These are phyloP conservation scores for Colletotrichum graminicola DNA, from an alignment of 2,329 filamentous ascomycete genomes.

Conservation along the genomic window DNA sequence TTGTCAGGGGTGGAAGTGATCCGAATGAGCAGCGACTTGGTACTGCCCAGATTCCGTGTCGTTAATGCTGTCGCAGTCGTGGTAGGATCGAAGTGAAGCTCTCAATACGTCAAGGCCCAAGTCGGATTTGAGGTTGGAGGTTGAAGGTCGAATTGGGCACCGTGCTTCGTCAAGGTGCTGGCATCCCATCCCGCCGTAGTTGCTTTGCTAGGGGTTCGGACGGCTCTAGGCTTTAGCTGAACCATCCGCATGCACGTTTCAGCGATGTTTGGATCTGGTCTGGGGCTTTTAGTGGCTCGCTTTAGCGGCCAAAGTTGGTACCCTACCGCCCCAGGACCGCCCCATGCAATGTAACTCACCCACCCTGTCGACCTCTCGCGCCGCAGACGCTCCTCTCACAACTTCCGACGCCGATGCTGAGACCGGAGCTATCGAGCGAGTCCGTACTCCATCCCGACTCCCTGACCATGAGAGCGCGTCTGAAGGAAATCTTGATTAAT, in stretches of 20 bases:
- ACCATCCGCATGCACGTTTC: conserved; percentile 39
- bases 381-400: conserved; percentile 32
- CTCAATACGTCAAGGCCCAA: not conserved
- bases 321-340: conserved; percentile 33
- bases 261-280: conserved; percentile 37
- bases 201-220: conserved; percentile 23
- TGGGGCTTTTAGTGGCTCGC: conserved; percentile 27
- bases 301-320: conserved; percentile 16
- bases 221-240: conserved; percentile 24
- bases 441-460: conserved; percentile 1
- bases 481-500: not conserved
- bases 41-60: not conserved
- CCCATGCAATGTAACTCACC: conserved; percentile 15
- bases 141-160: conserved; percentile 1
- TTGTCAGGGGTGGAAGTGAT: not conserved
- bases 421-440: conserved; percentile 26
- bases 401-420: conserved; percentile 30
- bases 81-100: conserved; percentile 10
- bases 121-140: not conserved
- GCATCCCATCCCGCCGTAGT: conserved; percentile 21
- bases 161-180: conserved; percentile 10
- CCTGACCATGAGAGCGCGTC: not conserved
- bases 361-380: conserved; percentile 9
- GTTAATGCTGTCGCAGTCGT: not conserved
- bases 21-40: not conserved